Evolutionary conservation across 1,284 basidiomycete species (phyloP).

Genomic region (Marasmius fiardii): DNA sequence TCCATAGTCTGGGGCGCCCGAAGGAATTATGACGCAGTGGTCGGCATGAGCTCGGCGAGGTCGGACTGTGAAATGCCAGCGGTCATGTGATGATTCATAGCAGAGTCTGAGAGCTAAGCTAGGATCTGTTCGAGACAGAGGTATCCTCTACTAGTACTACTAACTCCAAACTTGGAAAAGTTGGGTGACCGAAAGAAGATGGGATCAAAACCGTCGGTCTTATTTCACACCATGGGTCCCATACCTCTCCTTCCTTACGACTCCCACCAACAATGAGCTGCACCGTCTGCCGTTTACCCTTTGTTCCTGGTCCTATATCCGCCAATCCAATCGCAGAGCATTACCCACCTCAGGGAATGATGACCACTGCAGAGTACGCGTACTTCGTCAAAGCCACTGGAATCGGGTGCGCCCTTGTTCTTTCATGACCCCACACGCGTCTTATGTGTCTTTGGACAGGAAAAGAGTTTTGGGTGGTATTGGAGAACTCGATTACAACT

Average conservation of each 20-base stretch:
- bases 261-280: conserved; percentile 19
- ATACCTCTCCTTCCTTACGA: background rate
- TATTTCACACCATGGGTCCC: background rate
- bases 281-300: conserved; percentile 23
- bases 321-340: conserved; percentile 15
- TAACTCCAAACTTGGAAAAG: too few species aligned
- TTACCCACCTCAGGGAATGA: conserved; percentile 15
- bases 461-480: background rate
- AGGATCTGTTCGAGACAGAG: too few species aligned
- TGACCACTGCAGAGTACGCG: conserved; percentile 17
- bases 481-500: background rate
- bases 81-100: too few species aligned
- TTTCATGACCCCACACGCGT: background rate
- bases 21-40: too few species aligned
- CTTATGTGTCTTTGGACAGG: background rate
- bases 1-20: too few species aligned
- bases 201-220: too few species aligned
- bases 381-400: conserved; percentile 18
- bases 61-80: too few species aligned
- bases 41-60: too few species aligned
- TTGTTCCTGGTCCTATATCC: conserved; percentile 17
- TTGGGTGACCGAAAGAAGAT: too few species aligned
- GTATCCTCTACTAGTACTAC: too few species aligned
- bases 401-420: conserved; percentile 14
- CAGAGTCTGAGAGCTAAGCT: too few species aligned